Evolutionary conservation across 106 monocot species (phyloP).

Genomic region (Dactylorhiza incarnata): DNA sequence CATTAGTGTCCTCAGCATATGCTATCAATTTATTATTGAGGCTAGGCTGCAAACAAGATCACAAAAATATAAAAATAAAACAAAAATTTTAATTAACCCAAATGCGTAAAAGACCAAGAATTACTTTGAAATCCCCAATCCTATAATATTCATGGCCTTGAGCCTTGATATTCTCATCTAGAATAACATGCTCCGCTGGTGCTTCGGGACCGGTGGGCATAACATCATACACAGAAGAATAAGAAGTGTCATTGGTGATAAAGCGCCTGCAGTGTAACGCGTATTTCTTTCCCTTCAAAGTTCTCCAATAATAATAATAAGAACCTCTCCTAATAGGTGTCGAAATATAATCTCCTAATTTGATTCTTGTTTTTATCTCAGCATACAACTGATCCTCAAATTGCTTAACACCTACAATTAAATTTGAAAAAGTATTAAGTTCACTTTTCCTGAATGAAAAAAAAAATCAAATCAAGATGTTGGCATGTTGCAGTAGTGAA

Average conservation of each 20-base stretch:
- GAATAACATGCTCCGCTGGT: conserved; percentile 75
- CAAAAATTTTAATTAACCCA: not conserved
- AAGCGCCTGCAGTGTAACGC: conserved; percentile 75
- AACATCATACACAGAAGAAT: conserved; percentile 58
- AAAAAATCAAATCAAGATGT: too few relatives aligned
- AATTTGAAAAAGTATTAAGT: not conserved
- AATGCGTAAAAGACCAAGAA: not conserved
- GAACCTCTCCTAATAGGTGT: conserved; percentile 61
- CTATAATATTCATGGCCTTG: conserved; percentile 68
- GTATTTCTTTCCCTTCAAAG: conserved; percentile 89
- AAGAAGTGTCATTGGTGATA: conserved; percentile 21
- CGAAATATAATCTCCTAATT: conserved; percentile 68
- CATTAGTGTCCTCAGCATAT: conserved; percentile 85
- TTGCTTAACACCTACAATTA: conserved; percentile 49
- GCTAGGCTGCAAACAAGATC: conserved; percentile 56
- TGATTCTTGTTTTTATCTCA: conserved; percentile 89
- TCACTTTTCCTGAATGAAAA: not conserved
- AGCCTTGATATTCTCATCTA: conserved; percentile 93
- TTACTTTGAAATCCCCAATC: conserved; percentile 74
- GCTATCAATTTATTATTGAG: conserved; percentile 70
- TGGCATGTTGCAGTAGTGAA: too few relatives aligned
- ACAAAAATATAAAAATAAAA: not conserved
- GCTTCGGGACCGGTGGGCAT: conserved; percentile 80
- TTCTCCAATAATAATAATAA: conserved; percentile 83
- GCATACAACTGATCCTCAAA: conserved; percentile 64